Evolutionary conservation across 75 land plant genomes (phyloP).

Genomic region (Cunninghamia lanceolata): DNA sequence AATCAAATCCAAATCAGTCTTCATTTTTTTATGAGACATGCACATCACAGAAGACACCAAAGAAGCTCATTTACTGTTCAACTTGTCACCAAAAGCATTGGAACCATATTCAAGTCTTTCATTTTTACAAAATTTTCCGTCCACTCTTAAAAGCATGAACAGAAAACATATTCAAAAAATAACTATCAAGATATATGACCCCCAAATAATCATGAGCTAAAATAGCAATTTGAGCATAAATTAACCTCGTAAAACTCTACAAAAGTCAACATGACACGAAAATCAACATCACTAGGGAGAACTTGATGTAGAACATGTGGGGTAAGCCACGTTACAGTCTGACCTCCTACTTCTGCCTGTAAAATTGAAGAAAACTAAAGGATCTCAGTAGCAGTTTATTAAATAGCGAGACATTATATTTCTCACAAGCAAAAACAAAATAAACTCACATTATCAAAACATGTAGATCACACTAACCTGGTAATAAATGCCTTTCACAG

Average conservation of each 20-base stretch:
- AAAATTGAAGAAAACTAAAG: not conserved
- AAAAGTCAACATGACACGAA: slow-evolving; percentile 78
- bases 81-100: not conserved
- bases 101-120: not conserved
- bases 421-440: slow-evolving; percentile 12
- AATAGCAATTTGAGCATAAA: not conserved
- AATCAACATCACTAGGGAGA: slow-evolving; percentile 82
- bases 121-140: not conserved
- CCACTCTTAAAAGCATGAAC: not conserved
- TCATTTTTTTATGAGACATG: no score
- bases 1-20: not conserved
- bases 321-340: slow-evolving; percentile 91
- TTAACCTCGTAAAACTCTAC: slow-evolving; percentile 86
- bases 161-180: not conserved
- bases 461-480: slow-evolving; percentile 48
- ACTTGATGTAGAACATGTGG: slow-evolving; percentile 90
- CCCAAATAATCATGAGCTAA: not conserved
- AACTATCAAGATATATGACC: not conserved
- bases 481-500: slow-evolving; percentile 95
- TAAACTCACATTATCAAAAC: not conserved
- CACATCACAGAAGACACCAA: not conserved
- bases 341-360: slow-evolving; percentile 78
- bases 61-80: not conserved
- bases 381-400: not conserved
- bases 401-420: not conserved